Base-by-base conservation (phyloP, 2,329 filamentous ascomycete genomes). In the Coniochaeta prunicola region DNA sequence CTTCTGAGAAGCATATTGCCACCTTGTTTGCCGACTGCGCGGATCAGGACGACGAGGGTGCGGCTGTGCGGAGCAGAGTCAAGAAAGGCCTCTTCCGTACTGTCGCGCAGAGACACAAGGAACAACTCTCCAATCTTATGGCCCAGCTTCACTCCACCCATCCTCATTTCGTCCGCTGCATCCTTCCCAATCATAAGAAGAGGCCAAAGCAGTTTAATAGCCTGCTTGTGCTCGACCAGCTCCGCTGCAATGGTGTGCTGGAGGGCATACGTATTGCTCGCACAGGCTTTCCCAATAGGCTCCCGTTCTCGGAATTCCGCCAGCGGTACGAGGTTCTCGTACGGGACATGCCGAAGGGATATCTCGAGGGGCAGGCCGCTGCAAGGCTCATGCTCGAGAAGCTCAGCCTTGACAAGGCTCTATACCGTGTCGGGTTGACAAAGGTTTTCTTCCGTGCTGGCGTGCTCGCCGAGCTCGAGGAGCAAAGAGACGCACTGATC, bases 241-340 rank as follows among this genome's bases (percentile, higher is more conserved):
- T 99, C n/a, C 87, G 94, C 57, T 99, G 94, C 76, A 99, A 99
- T 71, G 94, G 94, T 89, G 94, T 99, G 2, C 80, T 99, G n/a
- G 94, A 99, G 75, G 94, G 94, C 62, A 99, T 99, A 68, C 86
- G 94, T 61, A 99, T 99, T 72, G 94, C 94, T 26, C 86, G 94
- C 53, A 99, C 96, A 5, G 94, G 94, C 26, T 99, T 99, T 71
- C 94, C 94, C 56, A 99, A 99, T 70, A 83, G 94, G 65, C 80
- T 99, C 33, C 83, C 90, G 0, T 99, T 99, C 70, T 83, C 90
- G 2, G 96, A 99, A 69, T 99, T 99, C 75, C 86, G 94, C 58
- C 91, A 96, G 67, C 87, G 94, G 62, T 99, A 99, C 71, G 94
- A 97, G 70, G 93, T 99, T 7, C 83, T 99, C 7, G 97, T 93